Conservation (phyloP, 164 flowering plant species). For the Liriodendron chinense region DNA sequence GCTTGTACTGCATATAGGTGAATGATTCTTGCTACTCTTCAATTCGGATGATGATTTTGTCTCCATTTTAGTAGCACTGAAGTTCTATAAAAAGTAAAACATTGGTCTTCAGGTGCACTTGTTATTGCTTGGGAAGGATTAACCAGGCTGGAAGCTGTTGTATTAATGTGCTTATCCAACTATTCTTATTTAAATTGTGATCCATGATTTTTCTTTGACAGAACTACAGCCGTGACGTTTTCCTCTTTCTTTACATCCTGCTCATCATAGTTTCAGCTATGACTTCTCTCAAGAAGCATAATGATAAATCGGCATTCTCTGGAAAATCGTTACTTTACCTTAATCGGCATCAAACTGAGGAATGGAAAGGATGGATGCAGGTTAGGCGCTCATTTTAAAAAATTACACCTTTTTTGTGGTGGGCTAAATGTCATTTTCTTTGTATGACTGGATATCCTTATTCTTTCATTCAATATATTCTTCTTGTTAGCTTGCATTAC, state of each 20-base stretch:
- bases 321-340: slow-evolving; percentile 81
- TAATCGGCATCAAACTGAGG: slow-evolving; percentile 98
- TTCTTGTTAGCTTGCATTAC: no score
- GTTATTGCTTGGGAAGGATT: neutral
- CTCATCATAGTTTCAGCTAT: slow-evolving; percentile 80
- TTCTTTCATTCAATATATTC: neutral
- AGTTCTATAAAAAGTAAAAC: neutral
- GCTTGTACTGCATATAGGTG: neutral
- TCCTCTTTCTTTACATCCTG: slow-evolving; percentile 77
- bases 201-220: slow-evolving; percentile 35
- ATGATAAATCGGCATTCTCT: slow-evolving; percentile 83
- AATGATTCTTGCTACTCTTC: neutral
- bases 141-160: no score
- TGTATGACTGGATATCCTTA: neutral
- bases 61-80: neutral
- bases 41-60: neutral
- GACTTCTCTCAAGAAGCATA: slow-evolving; percentile 92
- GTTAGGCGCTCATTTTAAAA: slow-evolving; percentile 31
- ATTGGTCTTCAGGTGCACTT: no score
- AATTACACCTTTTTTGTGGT: neutral
- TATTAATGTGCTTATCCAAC: no score
- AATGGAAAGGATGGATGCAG: slow-evolving; percentile 99
- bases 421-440: neutral
- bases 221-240: slow-evolving; percentile 94
- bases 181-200: neutral